Conservation (phyloP, 305 asterid species). For the Andrographis paniculata region DNA sequence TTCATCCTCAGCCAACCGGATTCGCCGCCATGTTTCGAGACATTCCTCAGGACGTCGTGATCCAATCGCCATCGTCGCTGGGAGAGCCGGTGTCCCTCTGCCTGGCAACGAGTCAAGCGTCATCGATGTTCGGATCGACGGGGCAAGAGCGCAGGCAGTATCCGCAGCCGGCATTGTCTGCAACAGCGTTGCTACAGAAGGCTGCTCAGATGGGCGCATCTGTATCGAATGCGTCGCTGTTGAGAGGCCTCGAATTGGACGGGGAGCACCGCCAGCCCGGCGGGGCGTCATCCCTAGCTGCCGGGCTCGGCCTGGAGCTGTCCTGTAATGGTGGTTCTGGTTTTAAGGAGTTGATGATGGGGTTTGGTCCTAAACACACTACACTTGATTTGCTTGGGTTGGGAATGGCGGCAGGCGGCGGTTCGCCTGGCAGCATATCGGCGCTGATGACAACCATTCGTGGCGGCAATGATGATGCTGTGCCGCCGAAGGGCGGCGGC, state of each 20-base stretch:
- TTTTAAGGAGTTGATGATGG: conserved; percentile 63
- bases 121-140: conserved; percentile 41
- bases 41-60: conserved; percentile 17
- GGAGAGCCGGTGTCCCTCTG: conserved; percentile 51
- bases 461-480: conserved; percentile 37
- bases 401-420: conserved; percentile 66
- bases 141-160: conserved; percentile 63
- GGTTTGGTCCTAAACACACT: conserved; percentile 60
- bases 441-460: conserved; percentile 60
- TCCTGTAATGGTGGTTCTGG: conserved; percentile 54
- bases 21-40: conserved; percentile 32
- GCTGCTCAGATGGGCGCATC: conserved; percentile 75
- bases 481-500: conserved; percentile 29
- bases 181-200: conserved; percentile 69
- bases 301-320: conserved; percentile 53
- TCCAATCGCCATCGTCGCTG: conserved; percentile 33
- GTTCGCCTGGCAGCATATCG: conserved; percentile 40
- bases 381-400: conserved; percentile 73
- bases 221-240: conserved; percentile 43
- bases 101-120: conserved; percentile 49
- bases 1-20: conserved; percentile 36
- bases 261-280: conserved; percentile 30
- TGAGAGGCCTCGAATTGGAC: conserved; percentile 50
- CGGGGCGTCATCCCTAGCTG: conserved; percentile 32
- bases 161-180: conserved; percentile 69